Percentiles rank a stretch among this genome's conserved stretches.
These are phyloP conservation scores for Brettanomyces nanus DNA, from an alignment of 805 yeast species.

Conservation along the genomic window DNA sequence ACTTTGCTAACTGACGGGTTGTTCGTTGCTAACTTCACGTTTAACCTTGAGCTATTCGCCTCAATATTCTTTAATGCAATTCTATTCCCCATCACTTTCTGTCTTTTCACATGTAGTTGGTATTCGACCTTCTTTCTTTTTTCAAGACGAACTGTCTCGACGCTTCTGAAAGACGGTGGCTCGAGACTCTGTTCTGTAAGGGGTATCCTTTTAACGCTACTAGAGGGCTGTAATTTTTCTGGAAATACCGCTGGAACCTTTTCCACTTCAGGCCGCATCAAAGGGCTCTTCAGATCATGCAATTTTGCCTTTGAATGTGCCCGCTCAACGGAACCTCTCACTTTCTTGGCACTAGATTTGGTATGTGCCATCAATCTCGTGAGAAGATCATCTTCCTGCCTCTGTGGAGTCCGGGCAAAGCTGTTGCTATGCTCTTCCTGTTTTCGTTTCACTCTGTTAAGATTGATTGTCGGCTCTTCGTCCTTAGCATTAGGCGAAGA, in stretches of 20 bases:
- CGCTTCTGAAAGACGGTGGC: neutral
- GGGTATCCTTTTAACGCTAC: slow-evolving; percentile 1
- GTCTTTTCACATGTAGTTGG: neutral
- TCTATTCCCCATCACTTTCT: neutral
- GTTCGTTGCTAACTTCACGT: neutral
- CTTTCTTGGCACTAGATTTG: slow-evolving; percentile 15
- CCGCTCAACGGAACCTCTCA: slow-evolving; percentile 1
- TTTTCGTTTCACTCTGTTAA: slow-evolving; percentile 10
- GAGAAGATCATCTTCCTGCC: slow-evolving; percentile 6
- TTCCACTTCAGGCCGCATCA: neutral
- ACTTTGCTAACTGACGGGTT: neutral
- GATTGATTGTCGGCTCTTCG: slow-evolving; percentile 24
- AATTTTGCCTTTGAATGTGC: neutral
- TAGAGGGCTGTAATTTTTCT: neutral
- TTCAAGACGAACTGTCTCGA: slow-evolving; percentile 1
- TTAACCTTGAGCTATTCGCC: neutral
- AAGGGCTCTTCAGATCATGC: neutral
- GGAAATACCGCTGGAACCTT: neutral
- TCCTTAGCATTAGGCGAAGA: slow-evolving; percentile 13
- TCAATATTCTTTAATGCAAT: neutral
- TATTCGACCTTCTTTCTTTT: neutral
- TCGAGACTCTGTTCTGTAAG: slow-evolving; percentile 2
- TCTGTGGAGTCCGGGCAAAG: neutral
- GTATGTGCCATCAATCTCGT: slow-evolving; percentile 21
- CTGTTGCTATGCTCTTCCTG: neutral